phyloP scores from a whole-genome alignment of 306 rosid genomes.

The Cyclanthera cordifolia region DNA sequence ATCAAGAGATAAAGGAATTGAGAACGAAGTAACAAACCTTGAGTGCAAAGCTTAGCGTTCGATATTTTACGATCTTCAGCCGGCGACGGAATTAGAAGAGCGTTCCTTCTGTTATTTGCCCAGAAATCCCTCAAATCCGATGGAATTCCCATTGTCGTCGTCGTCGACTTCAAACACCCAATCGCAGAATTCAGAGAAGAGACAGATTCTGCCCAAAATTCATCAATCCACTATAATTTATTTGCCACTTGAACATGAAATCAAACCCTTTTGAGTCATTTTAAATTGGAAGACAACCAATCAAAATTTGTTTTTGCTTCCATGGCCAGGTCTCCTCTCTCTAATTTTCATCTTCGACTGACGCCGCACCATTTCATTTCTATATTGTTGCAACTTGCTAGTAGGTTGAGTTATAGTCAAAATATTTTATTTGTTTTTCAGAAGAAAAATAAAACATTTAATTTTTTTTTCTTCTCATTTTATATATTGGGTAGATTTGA shows the following conservation, averaged over 20 bases:
- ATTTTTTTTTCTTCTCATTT: no score
- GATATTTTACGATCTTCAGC: constrained; percentile 42
- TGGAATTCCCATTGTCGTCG: constrained; percentile 46
- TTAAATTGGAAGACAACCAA: neutral
- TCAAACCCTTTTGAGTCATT: neutral
- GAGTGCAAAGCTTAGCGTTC: constrained; percentile 43
- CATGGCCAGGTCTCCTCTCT: neutral
- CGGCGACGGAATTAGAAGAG: constrained; percentile 52
- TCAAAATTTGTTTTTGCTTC: neutral
- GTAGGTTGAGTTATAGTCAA: no score
- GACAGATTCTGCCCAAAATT: neutral
- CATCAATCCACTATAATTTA: neutral
- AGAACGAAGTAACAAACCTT: constrained; percentile 19
- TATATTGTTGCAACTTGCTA: no score
- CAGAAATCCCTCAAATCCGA: constrained; percentile 51
- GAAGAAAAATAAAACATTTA: no score
- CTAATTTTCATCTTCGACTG: neutral
- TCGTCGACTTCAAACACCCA: neutral
- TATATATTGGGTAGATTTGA: no score
- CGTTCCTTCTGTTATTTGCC: constrained; percentile 24
- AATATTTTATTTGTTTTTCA: no score
- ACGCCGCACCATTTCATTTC: neutral
- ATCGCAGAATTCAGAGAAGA: neutral
- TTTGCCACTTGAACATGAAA: neutral
- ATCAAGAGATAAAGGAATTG: neutral